phyloP scores from a whole-genome alignment of 352 stramenopile genomes.

The Plasmopara muralis region DNA sequence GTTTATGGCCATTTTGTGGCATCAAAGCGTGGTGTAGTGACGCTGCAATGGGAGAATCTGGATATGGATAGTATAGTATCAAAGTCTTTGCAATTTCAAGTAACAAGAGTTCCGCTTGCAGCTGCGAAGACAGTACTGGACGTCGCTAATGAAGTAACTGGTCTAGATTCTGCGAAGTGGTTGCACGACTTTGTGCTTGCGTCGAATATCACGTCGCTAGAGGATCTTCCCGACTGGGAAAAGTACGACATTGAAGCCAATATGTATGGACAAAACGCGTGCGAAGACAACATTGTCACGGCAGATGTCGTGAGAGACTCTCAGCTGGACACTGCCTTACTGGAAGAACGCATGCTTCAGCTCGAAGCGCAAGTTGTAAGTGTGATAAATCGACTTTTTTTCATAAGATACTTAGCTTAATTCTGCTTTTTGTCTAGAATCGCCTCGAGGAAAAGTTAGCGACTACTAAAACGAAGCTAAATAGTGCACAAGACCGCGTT shows the following conservation, averaged over 20 bases:
- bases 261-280: constrained; percentile 3
- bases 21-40: constrained; percentile 16
- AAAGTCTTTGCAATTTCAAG: constrained; percentile 34
- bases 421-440: constrained; percentile 9
- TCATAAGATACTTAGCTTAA: neutral
- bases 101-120: constrained; percentile 14
- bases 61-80: constrained; percentile 40
- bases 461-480: constrained; percentile 31
- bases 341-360: constrained; percentile 23
- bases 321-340: constrained; percentile 9
- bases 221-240: constrained; percentile 18
- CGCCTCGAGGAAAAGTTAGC: constrained; percentile 30
- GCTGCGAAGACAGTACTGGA: constrained; percentile 8
- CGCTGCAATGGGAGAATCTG: constrained; percentile 39
- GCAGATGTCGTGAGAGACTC: constrained; percentile 6
- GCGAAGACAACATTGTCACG: constrained; percentile 4
- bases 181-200: constrained; percentile 12
- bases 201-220: constrained; percentile 16
- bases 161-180: constrained; percentile 14
- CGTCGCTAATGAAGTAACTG: constrained; percentile 8
- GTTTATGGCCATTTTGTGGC: constrained; percentile 30
- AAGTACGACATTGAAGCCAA: constrained; percentile 11
- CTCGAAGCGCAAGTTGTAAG: constrained; percentile 39
- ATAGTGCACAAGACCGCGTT: constrained; percentile 29
- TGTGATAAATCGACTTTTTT: constrained; percentile 8